A percentile compares a stretch with the other conserved stretches of the same genome.
phyloP scores from a whole-genome alignment of 305 asterid genomes.

The Salvia sclarea region DNA sequence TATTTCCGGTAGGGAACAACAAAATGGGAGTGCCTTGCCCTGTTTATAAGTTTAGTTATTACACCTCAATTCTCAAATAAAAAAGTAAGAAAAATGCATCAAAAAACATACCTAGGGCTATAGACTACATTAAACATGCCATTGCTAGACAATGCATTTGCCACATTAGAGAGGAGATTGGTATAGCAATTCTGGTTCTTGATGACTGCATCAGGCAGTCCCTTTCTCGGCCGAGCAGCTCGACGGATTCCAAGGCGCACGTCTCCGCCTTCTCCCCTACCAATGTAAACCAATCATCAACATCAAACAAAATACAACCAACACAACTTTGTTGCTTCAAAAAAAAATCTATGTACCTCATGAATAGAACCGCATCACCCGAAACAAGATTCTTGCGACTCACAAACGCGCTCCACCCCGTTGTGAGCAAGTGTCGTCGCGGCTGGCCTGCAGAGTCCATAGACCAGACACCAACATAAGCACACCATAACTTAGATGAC shows the following conservation, averaged over 20 bases:
- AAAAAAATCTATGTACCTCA: conserved; percentile 49
- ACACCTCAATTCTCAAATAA: too few relatives aligned
- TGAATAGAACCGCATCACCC: conserved; percentile 93
- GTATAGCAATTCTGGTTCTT: conserved; percentile 64
- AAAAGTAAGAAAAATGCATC: background rate
- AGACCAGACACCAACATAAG: conserved; percentile 30
- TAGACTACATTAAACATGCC: conserved; percentile 62
- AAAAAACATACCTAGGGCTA: conserved; percentile 66
- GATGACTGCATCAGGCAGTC: conserved; percentile 70
- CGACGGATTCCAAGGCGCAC: conserved; percentile 84
- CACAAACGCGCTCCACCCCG: conserved; percentile 96
- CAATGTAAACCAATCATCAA: conserved; percentile 12
- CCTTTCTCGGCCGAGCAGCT: conserved; percentile 89
- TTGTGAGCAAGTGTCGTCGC: conserved; percentile 95
- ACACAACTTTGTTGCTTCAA: too few relatives aligned
- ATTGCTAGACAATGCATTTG: conserved; percentile 65
- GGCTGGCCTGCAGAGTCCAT: conserved; percentile 80
- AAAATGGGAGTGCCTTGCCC: conserved; percentile 74
- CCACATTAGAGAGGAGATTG: conserved; percentile 69
- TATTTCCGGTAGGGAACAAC: conserved; percentile 74
- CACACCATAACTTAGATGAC: conserved; percentile 10
- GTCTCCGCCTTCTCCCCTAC: conserved; percentile 88
- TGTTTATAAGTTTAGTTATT: conserved; percentile 40
- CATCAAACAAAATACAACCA: too few relatives aligned
- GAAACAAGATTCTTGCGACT: conserved; percentile 86